A percentile compares a stretch with the other conserved stretches of the same genome.
Conservation (phyloP, 768 basidiomycete genomes). For the Lactifluus subvellereus region DNA sequence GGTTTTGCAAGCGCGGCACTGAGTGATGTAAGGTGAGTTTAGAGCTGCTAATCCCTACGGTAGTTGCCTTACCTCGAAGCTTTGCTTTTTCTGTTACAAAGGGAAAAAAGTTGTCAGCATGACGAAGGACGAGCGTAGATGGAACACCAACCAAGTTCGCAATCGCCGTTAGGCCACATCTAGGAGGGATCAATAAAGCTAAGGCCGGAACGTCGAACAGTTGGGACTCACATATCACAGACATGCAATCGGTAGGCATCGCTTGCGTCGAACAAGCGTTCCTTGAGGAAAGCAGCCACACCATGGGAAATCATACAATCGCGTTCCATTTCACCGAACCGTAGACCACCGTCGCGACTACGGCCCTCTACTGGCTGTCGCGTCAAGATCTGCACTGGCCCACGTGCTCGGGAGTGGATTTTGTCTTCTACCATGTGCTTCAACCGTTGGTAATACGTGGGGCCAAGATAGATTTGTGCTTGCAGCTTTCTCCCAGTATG, state of each 20-base stretch:
- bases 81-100: constrained; percentile 81
- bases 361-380: constrained; percentile 98
- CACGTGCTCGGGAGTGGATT: constrained; percentile 95
- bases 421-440: constrained; percentile 99
- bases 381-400: constrained; percentile 96
- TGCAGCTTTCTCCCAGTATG: constrained; percentile 98
- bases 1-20: constrained; percentile 94
- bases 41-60: not conserved
- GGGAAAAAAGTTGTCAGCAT: constrained; percentile 11
- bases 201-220: not conserved
- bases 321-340: constrained; percentile 99
- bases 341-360: constrained; percentile 96
- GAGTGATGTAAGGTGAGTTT: not conserved
- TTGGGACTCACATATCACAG: constrained; percentile 79
- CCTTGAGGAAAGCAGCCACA: constrained; percentile 96
- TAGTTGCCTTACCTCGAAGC: constrained; percentile 52
- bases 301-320: constrained; percentile 99
- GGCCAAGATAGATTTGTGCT: constrained; percentile 96
- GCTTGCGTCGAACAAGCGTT: constrained; percentile 90
- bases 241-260: constrained; percentile 93
- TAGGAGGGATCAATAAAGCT: constrained; percentile 31
- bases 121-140: not conserved
- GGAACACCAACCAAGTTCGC: constrained; percentile 73
- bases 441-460: constrained; percentile 97
- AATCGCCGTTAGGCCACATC: constrained; percentile 94